Percentiles rank a stretch among this genome's conserved stretches.
Conservation (phyloP, 176 grass and related monocot genomes). For the Eragrostis curvula region DNA sequence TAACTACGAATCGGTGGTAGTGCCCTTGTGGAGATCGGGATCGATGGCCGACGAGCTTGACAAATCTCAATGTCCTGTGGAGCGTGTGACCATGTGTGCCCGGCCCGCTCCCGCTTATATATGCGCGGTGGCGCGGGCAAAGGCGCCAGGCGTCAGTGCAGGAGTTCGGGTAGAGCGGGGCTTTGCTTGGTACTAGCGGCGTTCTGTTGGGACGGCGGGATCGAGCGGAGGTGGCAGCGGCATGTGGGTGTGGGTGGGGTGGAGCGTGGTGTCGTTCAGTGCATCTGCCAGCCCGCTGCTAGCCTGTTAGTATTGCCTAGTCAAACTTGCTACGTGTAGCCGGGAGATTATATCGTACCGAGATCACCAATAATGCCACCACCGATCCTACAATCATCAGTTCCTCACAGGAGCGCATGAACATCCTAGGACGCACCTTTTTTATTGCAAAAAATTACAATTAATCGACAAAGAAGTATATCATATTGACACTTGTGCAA, state of each 20-base stretch:
- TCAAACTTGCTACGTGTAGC: conserved; percentile 39
- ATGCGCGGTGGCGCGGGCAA: background rate
- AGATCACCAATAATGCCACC: conserved; percentile 4
- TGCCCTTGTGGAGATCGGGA: background rate
- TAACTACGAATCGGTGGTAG: background rate
- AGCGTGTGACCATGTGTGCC: background rate
- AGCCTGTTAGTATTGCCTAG: conserved; percentile 12
- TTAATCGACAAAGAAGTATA: background rate
- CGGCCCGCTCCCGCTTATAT: background rate
- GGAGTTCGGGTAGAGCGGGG: background rate
- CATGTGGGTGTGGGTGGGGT: conserved; percentile 16
- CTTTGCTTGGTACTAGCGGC: conserved; percentile 4
- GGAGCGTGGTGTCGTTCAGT: background rate
- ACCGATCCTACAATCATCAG: background rate
- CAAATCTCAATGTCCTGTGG: background rate
- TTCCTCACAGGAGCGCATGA: background rate
- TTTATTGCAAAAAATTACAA: background rate
- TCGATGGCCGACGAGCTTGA: background rate
- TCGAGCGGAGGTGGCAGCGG: background rate
- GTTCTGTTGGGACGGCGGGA: conserved; percentile 5
- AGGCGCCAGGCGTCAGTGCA: background rate
- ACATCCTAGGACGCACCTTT: background rate
- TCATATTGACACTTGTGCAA: background rate
- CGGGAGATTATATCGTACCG: background rate
- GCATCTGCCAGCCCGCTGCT: conserved; percentile 16